Evolutionary conservation across 2,329 filamentous ascomycete species (phyloP).

Genomic region (Fusarium coffeatum): DNA sequence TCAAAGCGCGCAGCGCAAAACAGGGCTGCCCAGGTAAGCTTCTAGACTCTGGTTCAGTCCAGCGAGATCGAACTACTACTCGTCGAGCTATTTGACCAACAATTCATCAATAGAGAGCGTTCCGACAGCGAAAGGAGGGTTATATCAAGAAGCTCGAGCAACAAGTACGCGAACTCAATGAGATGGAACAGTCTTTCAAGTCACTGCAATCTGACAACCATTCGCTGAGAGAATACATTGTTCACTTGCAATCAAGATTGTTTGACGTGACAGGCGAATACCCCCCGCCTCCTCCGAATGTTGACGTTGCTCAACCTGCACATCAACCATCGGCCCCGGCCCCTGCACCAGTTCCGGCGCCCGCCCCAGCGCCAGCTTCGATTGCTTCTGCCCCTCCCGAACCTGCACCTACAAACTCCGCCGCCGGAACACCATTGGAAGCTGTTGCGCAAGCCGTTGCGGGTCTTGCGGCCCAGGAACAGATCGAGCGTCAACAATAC

Average conservation of each 20-base stretch:
- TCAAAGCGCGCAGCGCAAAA: conserved; percentile 98
- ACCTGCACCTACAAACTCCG: conserved; percentile 43
- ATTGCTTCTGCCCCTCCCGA: conserved; percentile 33
- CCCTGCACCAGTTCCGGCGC: conserved; percentile 25
- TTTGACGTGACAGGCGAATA: conserved; percentile 86
- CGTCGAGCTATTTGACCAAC: conserved; percentile 40
- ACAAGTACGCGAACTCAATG: conserved; percentile 83
- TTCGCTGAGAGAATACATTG: conserved; percentile 89
- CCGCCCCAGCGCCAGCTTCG: neutral
- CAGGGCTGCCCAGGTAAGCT: conserved; percentile 89
- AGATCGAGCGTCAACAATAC: conserved; percentile 54
- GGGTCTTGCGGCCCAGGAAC: conserved; percentile 57
- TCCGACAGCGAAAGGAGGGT: conserved; percentile 95
- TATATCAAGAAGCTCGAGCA: conserved; percentile 98
- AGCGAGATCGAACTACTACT: neutral
- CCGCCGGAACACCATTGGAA: conserved; percentile 57
- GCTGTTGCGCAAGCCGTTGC: conserved; percentile 64
- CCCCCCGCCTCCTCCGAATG: conserved; percentile 83
- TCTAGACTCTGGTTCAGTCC: neutral
- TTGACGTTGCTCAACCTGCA: conserved; percentile 68
- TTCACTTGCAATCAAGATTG: conserved; percentile 87
- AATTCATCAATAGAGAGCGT: conserved; percentile 76
- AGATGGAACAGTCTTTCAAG: conserved; percentile 82
- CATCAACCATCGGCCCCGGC: conserved; percentile 42
- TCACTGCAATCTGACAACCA: conserved; percentile 90